These are phyloP conservation scores for Cocos nucifera DNA, from an alignment of 176 grass and related monocot genomes.

Conservation along the genomic window DNA sequence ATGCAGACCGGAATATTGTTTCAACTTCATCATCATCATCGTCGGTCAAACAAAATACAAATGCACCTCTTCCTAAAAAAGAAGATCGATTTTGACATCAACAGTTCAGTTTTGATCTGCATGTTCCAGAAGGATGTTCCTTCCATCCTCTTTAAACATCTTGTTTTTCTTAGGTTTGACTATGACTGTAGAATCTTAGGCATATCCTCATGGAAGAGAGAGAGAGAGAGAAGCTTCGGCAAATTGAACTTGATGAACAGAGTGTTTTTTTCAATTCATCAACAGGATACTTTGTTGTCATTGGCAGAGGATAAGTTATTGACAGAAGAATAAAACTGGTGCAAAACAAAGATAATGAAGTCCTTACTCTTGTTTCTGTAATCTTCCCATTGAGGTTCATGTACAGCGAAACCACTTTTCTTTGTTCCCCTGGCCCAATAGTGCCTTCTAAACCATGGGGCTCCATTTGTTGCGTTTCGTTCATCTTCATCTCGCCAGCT, in stretches of 20 bases:
- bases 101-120: not conserved
- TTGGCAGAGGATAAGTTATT: too few species aligned
- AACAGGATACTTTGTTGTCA: too few species aligned
- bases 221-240: too few species aligned
- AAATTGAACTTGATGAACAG: too few species aligned
- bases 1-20: constrained; percentile 50
- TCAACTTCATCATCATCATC: constrained; percentile 47
- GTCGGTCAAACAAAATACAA: constrained; percentile 56
- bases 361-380: constrained; percentile 36
- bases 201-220: too few species aligned
- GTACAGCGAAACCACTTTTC: constrained; percentile 29
- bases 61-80: constrained; percentile 24
- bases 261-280: too few species aligned
- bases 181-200: too few species aligned
- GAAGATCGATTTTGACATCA: not conserved
- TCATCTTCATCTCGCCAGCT: constrained; percentile 72
- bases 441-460: constrained; percentile 85
- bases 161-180: too few species aligned
- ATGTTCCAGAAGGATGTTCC: too few species aligned
- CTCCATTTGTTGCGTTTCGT: constrained; percentile 29
- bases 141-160: too few species aligned
- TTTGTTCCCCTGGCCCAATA: constrained; percentile 48
- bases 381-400: constrained; percentile 23
- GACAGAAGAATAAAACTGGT: too few species aligned
- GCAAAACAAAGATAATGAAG: constrained; percentile 13